Evolutionary conservation across 495 filamentous ascomycete species (phyloP).

Genomic region (Podospora pseudoanserina): DNA sequence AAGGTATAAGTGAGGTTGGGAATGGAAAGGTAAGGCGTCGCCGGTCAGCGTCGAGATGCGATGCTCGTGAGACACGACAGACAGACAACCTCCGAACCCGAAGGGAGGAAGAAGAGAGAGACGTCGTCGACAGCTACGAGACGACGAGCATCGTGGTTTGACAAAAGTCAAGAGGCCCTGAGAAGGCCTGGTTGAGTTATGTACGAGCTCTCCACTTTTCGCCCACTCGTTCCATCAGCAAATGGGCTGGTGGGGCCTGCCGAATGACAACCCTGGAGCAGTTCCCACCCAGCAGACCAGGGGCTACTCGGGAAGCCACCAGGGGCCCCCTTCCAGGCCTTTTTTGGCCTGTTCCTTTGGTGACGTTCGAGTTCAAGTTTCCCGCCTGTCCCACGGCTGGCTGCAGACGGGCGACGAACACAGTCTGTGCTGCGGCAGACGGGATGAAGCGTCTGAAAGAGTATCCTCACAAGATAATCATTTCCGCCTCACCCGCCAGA

Average conservation of each 20-base stretch:
- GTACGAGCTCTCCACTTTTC: constrained; percentile 20
- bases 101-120: not conserved
- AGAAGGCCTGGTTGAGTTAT: constrained; percentile 14
- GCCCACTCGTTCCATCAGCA: constrained; percentile 12
- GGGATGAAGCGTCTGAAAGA: no score
- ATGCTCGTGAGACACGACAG: not conserved
- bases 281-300: not conserved
- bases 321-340: not conserved
- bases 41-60: not conserved
- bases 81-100: not conserved
- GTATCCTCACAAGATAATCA: not conserved
- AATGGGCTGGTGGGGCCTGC: constrained; percentile 1
- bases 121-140: not conserved
- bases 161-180: constrained; percentile 4
- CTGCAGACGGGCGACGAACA: not conserved
- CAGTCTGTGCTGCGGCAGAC: not conserved
- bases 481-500: not conserved
- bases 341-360: not conserved
- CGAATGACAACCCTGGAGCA: constrained; percentile 1
- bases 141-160: not conserved
- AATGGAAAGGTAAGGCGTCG: not conserved
- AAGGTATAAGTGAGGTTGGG: not conserved
- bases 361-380: not conserved
- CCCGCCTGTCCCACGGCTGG: not conserved
- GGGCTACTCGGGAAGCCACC: not conserved